Percentiles rank a stretch among this genome's conserved stretches.
Evolutionary conservation across 495 filamentous ascomycete genomes (phyloP).

Genomic region (Aspergillus homomorphus): DNA sequence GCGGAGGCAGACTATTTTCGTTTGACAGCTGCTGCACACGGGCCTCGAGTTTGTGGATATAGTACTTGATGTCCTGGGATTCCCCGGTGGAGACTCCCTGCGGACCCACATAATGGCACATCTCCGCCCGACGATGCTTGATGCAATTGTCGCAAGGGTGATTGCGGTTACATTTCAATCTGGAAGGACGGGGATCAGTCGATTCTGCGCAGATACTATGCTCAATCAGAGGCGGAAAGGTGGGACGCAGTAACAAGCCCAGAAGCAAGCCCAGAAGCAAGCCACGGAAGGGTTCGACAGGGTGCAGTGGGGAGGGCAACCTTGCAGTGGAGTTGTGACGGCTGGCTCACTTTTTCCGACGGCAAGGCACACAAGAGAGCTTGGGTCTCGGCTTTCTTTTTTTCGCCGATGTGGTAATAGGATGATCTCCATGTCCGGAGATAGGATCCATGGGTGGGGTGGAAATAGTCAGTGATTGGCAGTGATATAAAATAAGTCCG

Average conservation of each 20-base stretch:
- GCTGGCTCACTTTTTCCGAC: slow-evolving; percentile 20
- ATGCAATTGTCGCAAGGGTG: slow-evolving; percentile 41
- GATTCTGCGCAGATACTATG: too few species aligned
- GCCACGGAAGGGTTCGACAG: too few species aligned
- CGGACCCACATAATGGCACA: slow-evolving; percentile 30
- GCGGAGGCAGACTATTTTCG: neutral
- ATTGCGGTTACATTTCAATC: slow-evolving; percentile 44
- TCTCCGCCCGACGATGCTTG: slow-evolving; percentile 26
- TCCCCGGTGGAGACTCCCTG: slow-evolving; percentile 9
- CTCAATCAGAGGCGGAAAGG: too few species aligned
- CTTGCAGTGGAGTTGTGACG: neutral
- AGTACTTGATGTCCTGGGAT: slow-evolving; percentile 20
- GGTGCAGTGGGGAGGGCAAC: neutral
- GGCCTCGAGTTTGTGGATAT: slow-evolving; percentile 15
- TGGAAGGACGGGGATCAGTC: slow-evolving; percentile 15
- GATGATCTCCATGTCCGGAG: neutral
- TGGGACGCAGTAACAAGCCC: too few species aligned
- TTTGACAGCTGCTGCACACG: slow-evolving; percentile 18
- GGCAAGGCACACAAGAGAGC: slow-evolving; percentile 20
- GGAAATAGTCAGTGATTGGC: neutral
- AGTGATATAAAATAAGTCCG: neutral
- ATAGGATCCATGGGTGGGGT: neutral
- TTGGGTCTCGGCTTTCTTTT: slow-evolving; percentile 21
- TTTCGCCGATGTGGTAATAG: slow-evolving; percentile 10
- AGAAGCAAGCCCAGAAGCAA: too few species aligned